A percentile compares a stretch with the other conserved stretches of the same genome.
Conservation (phyloP, 371 early-diverging fungal genomes). For the Syncephalastrum sp. region DNA sequence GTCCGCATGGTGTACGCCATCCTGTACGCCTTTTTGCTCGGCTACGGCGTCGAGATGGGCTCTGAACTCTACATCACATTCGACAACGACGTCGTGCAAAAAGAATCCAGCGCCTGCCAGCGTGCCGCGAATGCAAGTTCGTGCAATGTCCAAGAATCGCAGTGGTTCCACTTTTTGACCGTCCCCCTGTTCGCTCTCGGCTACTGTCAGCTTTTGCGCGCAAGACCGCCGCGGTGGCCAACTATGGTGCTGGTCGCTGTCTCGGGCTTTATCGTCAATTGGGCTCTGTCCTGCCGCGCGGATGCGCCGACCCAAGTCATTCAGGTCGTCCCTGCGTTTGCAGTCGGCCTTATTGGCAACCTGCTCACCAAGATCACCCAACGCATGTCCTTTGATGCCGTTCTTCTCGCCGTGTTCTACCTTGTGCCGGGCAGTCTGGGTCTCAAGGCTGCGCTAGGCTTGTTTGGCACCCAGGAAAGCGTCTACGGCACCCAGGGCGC, state of each 20-base stretch:
- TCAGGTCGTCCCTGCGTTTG: slow-evolving; percentile 2
- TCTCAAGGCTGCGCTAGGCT: slow-evolving; percentile 46
- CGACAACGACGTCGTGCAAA: slow-evolving; percentile 18
- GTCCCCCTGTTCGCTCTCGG: slow-evolving; percentile 47
- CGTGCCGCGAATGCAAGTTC: slow-evolving; percentile 23
- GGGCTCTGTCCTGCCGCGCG: slow-evolving; percentile 35
- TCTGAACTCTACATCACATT: slow-evolving; percentile 45
- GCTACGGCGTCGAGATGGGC: slow-evolving; percentile 81
- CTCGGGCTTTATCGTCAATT: slow-evolving; percentile 37
- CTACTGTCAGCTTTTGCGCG: slow-evolving; percentile 39
- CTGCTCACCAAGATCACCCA: slow-evolving; percentile 44
- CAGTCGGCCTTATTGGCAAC: slow-evolving; percentile 24
- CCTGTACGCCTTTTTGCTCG: slow-evolving; percentile 73
- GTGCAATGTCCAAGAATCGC: slow-evolving; percentile 26
- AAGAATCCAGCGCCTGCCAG: slow-evolving; percentile 16
- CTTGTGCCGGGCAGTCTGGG: slow-evolving; percentile 62
- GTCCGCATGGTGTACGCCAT: slow-evolving; percentile 82
- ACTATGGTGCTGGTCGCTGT: slow-evolving; percentile 8
- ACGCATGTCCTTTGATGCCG: slow-evolving; percentile 55
- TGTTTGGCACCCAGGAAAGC: slow-evolving; percentile 30
- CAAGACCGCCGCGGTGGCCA: slow-evolving; percentile 34
- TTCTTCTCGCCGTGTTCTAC: slow-evolving; percentile 53
- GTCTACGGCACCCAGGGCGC: slow-evolving; percentile 41
- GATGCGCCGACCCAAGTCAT: slow-evolving; percentile 46
- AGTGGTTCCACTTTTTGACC: slow-evolving; percentile 36